Conservation (phyloP, 1,284 basidiomycete species). For the Trichosporon sp. region DNA sequence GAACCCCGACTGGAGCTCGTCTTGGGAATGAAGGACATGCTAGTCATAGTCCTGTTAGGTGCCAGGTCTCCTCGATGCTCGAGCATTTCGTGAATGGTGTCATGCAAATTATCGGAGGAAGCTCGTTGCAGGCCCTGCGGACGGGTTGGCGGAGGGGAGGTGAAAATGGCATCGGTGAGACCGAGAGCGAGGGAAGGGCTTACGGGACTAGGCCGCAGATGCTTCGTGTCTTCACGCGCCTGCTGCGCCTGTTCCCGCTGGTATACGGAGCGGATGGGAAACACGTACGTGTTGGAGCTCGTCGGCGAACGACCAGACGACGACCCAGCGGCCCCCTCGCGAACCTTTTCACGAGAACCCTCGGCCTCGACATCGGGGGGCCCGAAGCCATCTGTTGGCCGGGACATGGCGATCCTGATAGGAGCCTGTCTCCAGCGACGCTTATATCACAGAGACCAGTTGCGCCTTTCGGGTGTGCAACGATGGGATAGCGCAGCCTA, state of each 20-base stretch:
- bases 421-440: not conserved
- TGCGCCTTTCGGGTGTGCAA: not conserved
- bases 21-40: conserved; percentile 1
- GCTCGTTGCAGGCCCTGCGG: not conserved
- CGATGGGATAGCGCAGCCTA: not conserved
- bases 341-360: not conserved
- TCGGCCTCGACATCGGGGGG: not conserved
- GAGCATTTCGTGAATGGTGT: conserved; percentile 24
- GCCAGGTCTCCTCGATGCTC: conserved; percentile 8
- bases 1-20: conserved; percentile 13
- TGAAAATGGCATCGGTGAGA: not conserved
- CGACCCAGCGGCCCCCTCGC: not conserved
- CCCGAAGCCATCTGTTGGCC: not conserved
- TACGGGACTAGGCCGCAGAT: not conserved
- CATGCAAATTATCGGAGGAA: not conserved
- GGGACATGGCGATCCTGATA: not conserved
- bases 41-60: conserved; percentile 4
- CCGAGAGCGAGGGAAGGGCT: not conserved
- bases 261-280: conserved; percentile 43
- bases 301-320: not conserved
- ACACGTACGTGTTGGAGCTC: conserved; percentile 28
- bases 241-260: conserved; percentile 11
- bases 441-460: not conserved
- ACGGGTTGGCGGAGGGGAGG: not conserved
- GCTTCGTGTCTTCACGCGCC: not conserved